Evolutionary conservation across 352 stramenopile genomes (phyloP), one percentile per base, ranked within the genome.

Genomic region (Phytophthora aleatoria): DNA sequence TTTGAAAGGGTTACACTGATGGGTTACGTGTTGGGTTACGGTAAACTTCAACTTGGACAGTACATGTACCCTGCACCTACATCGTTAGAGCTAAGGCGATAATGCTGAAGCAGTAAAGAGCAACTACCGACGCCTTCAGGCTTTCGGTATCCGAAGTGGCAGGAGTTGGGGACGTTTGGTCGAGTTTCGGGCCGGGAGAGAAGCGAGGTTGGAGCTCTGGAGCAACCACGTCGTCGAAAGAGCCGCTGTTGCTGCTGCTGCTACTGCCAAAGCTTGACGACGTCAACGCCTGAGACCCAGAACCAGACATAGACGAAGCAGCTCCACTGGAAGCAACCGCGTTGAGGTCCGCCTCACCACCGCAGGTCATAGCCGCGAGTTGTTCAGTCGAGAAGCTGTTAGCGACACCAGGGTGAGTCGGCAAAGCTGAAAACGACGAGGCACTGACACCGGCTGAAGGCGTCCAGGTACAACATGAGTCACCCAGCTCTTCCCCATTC

Each of bases 401-500:
- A 1, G 64, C 28, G 11, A 82, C 64, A 3, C 77, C 77, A 41
- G 77, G 77, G 16, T 79, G 77, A 41, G 63, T 82, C 9, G 65
- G 61, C 28, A 45, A n/a, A 9, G 31, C 2, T 16, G 53, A 50
- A 28, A 53, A 50, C 2, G 67, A 52, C 35, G 54, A 60, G 16
- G 30, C 20, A n/a, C 45, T 42, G 24, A 71, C 72, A 20, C 54
- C 67, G 2, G 38, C 41, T 26, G 39, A 36, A 4, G 66, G 9
- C 6, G 58, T 67, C 87, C 87, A 97, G 7, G 61, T 59, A 61
- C 91, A 97, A 67, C 87, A 91, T 10, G 89, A 87, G 56, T 97
- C 91, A 9, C 88, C 90, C 0, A 97, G 73, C 57, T 97, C 91
- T 69, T 95, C 73, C 3, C 91, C 91, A 60, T 97, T 97, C 3